Evolutionary conservation across 2,329 filamentous ascomycete genomes (phyloP).

Genomic region (Ascocoryne sarcoides): DNA sequence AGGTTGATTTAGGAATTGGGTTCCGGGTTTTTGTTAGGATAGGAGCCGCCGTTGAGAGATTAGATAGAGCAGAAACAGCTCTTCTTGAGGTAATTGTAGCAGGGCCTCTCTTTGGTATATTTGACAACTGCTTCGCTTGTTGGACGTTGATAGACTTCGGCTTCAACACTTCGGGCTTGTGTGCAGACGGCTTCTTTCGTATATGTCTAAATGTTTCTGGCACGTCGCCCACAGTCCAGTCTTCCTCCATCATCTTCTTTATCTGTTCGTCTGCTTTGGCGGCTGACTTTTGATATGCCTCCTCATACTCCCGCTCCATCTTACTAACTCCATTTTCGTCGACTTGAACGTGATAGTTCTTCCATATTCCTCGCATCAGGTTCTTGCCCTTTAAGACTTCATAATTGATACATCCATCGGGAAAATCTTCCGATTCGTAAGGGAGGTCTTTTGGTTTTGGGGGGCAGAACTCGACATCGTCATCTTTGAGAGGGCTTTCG

Average conservation of each 20-base stretch:
- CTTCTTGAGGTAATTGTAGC: constrained; percentile 46
- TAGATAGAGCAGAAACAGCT: constrained; percentile 45
- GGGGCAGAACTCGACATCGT: constrained; percentile 85
- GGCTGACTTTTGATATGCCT: constrained; percentile 32
- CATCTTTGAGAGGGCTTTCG: constrained; percentile 44
- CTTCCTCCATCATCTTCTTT: constrained; percentile 53
- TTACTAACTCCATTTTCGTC: constrained; percentile 59
- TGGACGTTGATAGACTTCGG: constrained; percentile 1
- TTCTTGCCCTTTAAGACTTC: constrained; percentile 50
- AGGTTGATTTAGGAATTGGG: constrained; percentile 27
- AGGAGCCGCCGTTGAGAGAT: constrained; percentile 26
- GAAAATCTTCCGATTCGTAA: constrained; percentile 63
- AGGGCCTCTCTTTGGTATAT: constrained; percentile 29
- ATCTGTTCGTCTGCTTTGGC: constrained; percentile 58
- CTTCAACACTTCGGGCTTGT: constrained; percentile 6
- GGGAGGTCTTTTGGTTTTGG: constrained; percentile 58
- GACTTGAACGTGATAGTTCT: constrained; percentile 51
- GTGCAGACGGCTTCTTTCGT: constrained; percentile 21
- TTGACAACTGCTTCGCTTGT: constrained; percentile 17
- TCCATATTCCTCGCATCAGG: constrained; percentile 51
- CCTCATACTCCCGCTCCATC: constrained; percentile 51
- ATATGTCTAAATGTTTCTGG: constrained; percentile 34
- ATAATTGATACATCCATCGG: constrained; percentile 46
- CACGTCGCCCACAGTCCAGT: constrained; percentile 51
- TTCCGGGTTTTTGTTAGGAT: constrained; percentile 26